phyloP scores from a whole-genome alignment of 2,329 filamentous ascomycete species.

The Metarhizium anisopliae region DNA sequence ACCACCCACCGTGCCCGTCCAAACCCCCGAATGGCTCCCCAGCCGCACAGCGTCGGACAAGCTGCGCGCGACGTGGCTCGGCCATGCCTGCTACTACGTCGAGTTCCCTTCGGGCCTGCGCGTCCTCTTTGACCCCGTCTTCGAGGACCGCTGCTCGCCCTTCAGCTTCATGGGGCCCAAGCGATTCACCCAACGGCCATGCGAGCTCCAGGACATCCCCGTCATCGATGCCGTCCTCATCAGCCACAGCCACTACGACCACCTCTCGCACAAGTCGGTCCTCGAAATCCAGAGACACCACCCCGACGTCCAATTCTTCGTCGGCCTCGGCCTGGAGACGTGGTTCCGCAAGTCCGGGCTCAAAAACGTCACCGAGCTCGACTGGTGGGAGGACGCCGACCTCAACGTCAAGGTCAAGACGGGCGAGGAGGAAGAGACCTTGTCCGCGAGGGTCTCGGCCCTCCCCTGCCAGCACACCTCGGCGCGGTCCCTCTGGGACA shows the following conservation, averaged over 20 bases:
- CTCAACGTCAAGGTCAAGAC: conserved; percentile 44
- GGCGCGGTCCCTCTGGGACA: conserved; percentile 60
- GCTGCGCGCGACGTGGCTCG: conserved; percentile 86
- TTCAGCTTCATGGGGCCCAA: conserved; percentile 62
- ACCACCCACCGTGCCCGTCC: conserved; percentile 57
- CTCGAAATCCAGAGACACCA: conserved; percentile 60
- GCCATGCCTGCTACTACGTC: conserved; percentile 88
- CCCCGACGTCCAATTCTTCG: conserved; percentile 79
- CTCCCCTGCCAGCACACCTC: conserved; percentile 80
- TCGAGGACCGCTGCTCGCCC: conserved; percentile 79
- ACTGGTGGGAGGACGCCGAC: conserved; percentile 88
- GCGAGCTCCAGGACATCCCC: conserved; percentile 69
- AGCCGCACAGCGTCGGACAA: conserved; percentile 44
- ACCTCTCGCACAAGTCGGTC: conserved; percentile 71
- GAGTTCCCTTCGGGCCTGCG: conserved; percentile 82
- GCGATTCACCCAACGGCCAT: conserved; percentile 70
- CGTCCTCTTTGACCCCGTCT: conserved; percentile 78
- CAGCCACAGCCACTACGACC: conserved; percentile 89
- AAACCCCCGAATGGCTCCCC: conserved; percentile 57
- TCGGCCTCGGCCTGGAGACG: conserved; percentile 68
- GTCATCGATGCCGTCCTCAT: conserved; percentile 70
- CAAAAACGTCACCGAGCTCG: conserved; percentile 72
- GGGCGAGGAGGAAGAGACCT: conserved; percentile 27
- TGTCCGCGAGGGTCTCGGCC: conserved; percentile 65
- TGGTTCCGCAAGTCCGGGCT: conserved; percentile 73